A percentile compares a stretch with the other conserved stretches of the same genome.
These are phyloP conservation scores for Imleria badia DNA, from an alignment of 768 basidiomycete genomes.

Conservation along the genomic window DNA sequence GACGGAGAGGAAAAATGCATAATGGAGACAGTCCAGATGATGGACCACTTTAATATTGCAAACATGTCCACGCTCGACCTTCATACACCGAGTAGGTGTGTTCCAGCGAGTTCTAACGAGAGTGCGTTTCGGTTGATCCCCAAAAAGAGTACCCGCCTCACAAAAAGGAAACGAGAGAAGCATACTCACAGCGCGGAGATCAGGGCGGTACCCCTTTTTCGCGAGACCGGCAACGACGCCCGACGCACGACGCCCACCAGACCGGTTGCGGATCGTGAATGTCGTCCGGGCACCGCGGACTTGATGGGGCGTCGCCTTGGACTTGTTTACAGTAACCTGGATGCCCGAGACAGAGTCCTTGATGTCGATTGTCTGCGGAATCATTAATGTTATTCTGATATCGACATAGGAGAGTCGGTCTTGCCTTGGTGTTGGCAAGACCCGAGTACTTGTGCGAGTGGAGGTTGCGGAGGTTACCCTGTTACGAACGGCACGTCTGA, in stretches of 20 bases:
- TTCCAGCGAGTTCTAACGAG: slow-evolving; percentile 93
- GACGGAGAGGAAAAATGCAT: slow-evolving; percentile 29
- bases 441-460: slow-evolving; percentile 95
- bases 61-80: slow-evolving; percentile 92
- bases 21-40: slow-evolving; percentile 22
- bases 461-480: slow-evolving; percentile 86
- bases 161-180: neutral
- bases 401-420: neutral
- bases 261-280: slow-evolving; percentile 60
- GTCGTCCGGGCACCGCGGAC: slow-evolving; percentile 51
- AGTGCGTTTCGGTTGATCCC: slow-evolving; percentile 50
- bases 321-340: slow-evolving; percentile 64
- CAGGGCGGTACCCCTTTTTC: slow-evolving; percentile 73
- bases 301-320: slow-evolving; percentile 50
- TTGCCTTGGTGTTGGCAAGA: slow-evolving; percentile 78
- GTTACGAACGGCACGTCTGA: slow-evolving; percentile 7
- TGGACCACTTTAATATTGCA: slow-evolving; percentile 61
- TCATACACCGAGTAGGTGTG: slow-evolving; percentile 58
- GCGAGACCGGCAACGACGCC: slow-evolving; percentile 61
- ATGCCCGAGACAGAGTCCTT: slow-evolving; percentile 53
- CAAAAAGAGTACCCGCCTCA: neutral
- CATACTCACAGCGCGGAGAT: slow-evolving; percentile 69
- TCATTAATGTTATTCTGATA: neutral
- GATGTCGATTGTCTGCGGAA: slow-evolving; percentile 62
- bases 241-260: slow-evolving; percentile 67